Evolutionary conservation across 2,329 filamentous ascomycete genomes (phyloP).

Genomic region (Huntiella decipiens): DNA sequence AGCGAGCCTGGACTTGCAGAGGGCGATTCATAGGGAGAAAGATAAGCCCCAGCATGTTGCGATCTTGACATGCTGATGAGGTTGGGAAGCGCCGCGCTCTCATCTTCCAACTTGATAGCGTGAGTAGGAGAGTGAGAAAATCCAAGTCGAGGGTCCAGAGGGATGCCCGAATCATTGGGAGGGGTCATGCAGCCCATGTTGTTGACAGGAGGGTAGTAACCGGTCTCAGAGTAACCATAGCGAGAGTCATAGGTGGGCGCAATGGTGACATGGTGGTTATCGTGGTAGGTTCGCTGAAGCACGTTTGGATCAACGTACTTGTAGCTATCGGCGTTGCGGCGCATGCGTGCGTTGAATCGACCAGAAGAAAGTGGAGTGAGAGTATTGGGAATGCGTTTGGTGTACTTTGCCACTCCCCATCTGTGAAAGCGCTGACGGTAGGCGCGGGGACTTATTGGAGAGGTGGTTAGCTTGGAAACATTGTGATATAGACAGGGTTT

Average conservation of each 20-base stretch:
- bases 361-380: too few species aligned
- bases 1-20: too few species aligned
- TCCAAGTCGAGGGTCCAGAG: too few species aligned
- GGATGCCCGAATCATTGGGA: too few species aligned
- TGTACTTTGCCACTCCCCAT: conserved; percentile 30
- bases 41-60: too few species aligned
- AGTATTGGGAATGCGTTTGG: conserved; percentile 13
- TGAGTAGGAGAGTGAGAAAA: too few species aligned
- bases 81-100: too few species aligned
- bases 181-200: background rate
- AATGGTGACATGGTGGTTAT: background rate
- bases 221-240: background rate
- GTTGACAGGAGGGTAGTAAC: background rate
- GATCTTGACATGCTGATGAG: too few species aligned
- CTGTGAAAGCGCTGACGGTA: conserved; percentile 29
- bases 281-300: background rate
- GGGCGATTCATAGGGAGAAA: too few species aligned
- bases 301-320: background rate
- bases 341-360: background rate
- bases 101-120: too few species aligned
- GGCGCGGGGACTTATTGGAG: conserved; percentile 20
- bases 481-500: background rate
- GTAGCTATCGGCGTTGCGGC: too few species aligned
- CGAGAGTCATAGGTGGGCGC: background rate
- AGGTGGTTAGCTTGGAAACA: background rate